Evolutionary conservation across 768 basidiomycete species (phyloP).

Genomic region (Suillus subluteus): DNA sequence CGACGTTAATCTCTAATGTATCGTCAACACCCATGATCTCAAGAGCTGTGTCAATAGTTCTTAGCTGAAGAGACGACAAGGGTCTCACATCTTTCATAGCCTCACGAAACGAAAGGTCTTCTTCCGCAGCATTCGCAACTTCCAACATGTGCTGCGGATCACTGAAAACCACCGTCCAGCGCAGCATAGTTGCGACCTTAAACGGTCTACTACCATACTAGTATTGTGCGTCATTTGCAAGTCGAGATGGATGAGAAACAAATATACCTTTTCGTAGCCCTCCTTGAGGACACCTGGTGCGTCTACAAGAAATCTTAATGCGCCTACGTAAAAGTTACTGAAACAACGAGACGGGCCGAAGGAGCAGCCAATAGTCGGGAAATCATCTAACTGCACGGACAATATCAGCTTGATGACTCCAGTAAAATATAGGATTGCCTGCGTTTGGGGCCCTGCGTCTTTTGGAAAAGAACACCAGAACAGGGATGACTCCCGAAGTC

Average conservation of each 20-base stretch:
- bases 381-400: slow-evolving; percentile 23
- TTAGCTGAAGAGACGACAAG: not conserved
- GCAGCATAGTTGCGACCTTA: slow-evolving; percentile 29
- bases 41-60: not conserved
- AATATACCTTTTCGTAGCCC: slow-evolving; percentile 34
- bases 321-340: slow-evolving; percentile 29
- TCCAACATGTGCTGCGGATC: slow-evolving; percentile 40
- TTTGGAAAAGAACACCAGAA: not conserved
- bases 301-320: slow-evolving; percentile 20
- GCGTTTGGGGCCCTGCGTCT: not conserved
- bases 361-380: slow-evolving; percentile 34
- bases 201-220: slow-evolving; percentile 35
- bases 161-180: slow-evolving; percentile 46
- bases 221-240: not conserved
- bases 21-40: slow-evolving; percentile 43
- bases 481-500: not conserved
- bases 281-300: slow-evolving; percentile 30
- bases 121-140: slow-evolving; percentile 42
- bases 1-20: slow-evolving; percentile 39
- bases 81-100: slow-evolving; percentile 37
- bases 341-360: slow-evolving; percentile 17
- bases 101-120: slow-evolving; percentile 38
- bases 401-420: not conserved
- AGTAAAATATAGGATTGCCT: not conserved
- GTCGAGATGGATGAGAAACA: not conserved